Base-by-base conservation (phyloP, 78 protist species). In the Dictyostelium intermedium region DNA sequence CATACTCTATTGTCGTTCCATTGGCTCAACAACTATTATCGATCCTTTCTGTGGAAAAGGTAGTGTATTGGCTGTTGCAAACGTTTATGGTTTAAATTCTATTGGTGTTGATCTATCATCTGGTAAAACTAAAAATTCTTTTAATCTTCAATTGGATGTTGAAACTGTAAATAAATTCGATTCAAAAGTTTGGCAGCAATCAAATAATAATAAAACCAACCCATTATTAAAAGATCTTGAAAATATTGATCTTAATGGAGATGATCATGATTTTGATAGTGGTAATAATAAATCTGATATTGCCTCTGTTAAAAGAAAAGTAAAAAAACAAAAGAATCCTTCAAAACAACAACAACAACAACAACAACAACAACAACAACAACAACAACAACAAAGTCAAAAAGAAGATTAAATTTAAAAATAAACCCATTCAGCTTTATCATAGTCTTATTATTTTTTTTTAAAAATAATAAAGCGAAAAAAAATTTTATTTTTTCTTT, bases 21-120 rank as follows among this genome's bases (percentile, higher is more conserved):
- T 80, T 45, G 82, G 82, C 1, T 56, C 47, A 5, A 60, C 43
- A 43, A 47, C 82, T 0, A 30, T 89, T 6, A 18, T 89, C 2
- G 94, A 89, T 53, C 66, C 83, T 11, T 89, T 89, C 37, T 89
- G 94, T 69, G 94, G 94, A 14, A 89, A 89, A 66, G 94, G 94
- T 35, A 69, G 72, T 32, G 82, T 80, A 7, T 47, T 78, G 2
- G 94, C 87, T 0, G 60, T 70, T 1, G 86, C 94, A 14, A 89
- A 89, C 50, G 43, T 80, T 11, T 53, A 61, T 27, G 94, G 94
- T 41, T 35, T 89, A 34, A 45, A 63, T 37, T 61, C 87, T n/a
- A 53, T 89, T 47, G 94, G 94, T 50, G 87, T 89, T 3, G 94
- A 89, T 80, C 32, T 89, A 6, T 60, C 94, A 9, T 47, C 73